Evolutionary conservation across 2,329 filamentous ascomycete species (phyloP), one percentile per base, ranked within the genome.

Genomic region (Paraphoma sp.): DNA sequence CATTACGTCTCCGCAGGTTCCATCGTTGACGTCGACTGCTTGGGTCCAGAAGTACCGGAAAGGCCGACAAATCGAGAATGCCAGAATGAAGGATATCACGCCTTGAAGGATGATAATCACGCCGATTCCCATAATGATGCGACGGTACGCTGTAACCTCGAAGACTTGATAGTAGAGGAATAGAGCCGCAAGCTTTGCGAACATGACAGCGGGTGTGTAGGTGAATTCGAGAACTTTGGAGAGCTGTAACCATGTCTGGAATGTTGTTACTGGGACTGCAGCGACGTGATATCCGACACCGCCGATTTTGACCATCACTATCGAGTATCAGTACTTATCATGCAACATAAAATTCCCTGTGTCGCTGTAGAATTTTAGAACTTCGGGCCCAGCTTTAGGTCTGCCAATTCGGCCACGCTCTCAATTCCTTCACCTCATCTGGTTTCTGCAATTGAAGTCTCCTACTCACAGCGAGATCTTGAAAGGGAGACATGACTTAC

Each of bases 211-310:
- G 12, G 51, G 56, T 18, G 56, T 54, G 51, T 54, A 58, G 16
- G 51, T 58, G 30, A 54, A 58, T 45, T 58, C 56, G 38, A 54
- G 51, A 16, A 54, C 56, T 50, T 58, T 54, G 51, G 56, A 51
- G 9, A 58, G 42, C 36, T 54, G 33, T 28, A 51, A 48, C 56
- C 51, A 58, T 10, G 48, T 58, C 11, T 58, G 47, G 18, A 54
- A 54, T 14, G 56, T 54, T 14, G 43, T 18, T 1, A 48, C 30
- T 23, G 44, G 47, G n/a, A 54, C 44, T 23, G 56, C 28, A 18
- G 38, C 30, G 28, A 48, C 51, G 12, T 58, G 51, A 31, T 52
- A 12, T 1, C 56, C 51, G 48, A 52, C 56, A 29, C 51, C 56
- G 38, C 56, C 56, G 17, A 58, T 51, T 16, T 58, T 49, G 8